phyloP scores from a whole-genome alignment of 495 filamentous ascomycete species.

The Lentithecium fluviatile region DNA sequence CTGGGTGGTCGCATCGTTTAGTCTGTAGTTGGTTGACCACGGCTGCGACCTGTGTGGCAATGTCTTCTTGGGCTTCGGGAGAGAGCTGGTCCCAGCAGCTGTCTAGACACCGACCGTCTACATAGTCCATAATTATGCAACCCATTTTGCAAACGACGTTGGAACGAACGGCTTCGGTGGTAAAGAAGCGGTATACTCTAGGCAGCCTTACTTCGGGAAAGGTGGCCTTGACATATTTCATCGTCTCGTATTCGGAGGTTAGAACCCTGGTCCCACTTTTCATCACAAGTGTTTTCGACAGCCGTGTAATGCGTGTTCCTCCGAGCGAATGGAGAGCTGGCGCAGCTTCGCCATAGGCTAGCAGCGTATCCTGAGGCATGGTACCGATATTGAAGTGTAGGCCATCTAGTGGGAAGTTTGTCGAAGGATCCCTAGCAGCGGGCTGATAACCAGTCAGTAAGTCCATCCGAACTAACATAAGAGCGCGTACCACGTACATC shows the following conservation, averaged over 20 bases:
- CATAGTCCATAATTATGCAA: conserved; percentile 19
- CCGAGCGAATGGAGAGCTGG: conserved; percentile 4
- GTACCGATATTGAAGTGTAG: conserved; percentile 1
- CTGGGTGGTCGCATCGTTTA: conserved; percentile 5
- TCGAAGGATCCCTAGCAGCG: conserved; percentile 2
- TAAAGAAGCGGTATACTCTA: conserved; percentile 12
- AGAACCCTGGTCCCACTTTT: conserved; percentile 1
- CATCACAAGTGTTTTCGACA: not conserved
- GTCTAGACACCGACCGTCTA: conserved; percentile 14
- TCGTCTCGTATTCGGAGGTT: not conserved
- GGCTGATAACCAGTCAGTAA: too few species aligned
- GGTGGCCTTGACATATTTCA: conserved; percentile 5
- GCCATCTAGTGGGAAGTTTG: conserved; percentile 10
- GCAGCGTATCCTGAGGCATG: not conserved
- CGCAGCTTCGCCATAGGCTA: conserved; percentile 10
- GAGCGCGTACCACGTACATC: too few species aligned
- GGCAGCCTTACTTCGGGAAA: conserved; percentile 4
- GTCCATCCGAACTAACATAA: too few species aligned
- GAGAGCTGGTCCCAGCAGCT: conserved; percentile 15
- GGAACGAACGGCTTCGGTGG: conserved; percentile 1
- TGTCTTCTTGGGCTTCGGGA: conserved; percentile 7
- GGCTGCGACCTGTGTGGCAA: conserved; percentile 12
- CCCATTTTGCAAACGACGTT: conserved; percentile 13
- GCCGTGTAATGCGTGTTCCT: not conserved
- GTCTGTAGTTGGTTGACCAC: conserved; percentile 14